Conservation (phyloP, 2,329 filamentous ascomycete genomes). For the Cladosporium sp. region DNA sequence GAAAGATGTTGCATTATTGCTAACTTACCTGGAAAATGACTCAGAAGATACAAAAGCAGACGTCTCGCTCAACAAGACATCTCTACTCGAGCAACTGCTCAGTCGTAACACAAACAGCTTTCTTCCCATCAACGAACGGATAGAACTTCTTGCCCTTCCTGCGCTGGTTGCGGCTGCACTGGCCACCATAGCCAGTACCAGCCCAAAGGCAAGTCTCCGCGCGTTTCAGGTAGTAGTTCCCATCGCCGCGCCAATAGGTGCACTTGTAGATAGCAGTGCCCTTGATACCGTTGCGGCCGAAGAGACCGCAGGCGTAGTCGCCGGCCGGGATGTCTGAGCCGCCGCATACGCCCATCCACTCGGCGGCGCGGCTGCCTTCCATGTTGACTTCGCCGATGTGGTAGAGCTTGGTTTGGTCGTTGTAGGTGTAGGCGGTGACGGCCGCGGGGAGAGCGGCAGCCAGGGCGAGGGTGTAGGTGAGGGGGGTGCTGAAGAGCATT, state of each 20-base stretch:
- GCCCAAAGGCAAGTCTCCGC: constrained; percentile 1
- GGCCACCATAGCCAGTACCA: constrained; percentile 7
- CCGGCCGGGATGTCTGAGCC: neutral
- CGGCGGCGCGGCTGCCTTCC: neutral
- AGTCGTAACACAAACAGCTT: neutral
- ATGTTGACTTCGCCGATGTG: neutral
- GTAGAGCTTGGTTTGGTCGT: constrained; percentile 6
- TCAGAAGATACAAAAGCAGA: neutral
- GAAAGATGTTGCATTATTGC: neutral
- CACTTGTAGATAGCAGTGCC: constrained; percentile 15
- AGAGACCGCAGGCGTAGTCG: constrained; percentile 11
- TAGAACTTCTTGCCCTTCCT: constrained; percentile 13
- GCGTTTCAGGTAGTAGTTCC: neutral
- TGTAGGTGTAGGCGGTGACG: neutral
- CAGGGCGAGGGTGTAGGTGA: constrained; percentile 4
- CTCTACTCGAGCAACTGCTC: neutral
- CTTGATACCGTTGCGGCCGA: neutral
- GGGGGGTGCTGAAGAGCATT: constrained; percentile 5
- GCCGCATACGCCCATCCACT: neutral
- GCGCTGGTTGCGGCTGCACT: constrained; percentile 12
- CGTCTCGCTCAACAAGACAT: neutral
- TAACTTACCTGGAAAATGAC: neutral
- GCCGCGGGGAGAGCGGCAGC: neutral
- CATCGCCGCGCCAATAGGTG: neutral
- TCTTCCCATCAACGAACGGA: constrained; percentile 4